Evolutionary conservation across 2,329 filamentous ascomycete species (phyloP).

Genomic region (Hypoxylon sp.): DNA sequence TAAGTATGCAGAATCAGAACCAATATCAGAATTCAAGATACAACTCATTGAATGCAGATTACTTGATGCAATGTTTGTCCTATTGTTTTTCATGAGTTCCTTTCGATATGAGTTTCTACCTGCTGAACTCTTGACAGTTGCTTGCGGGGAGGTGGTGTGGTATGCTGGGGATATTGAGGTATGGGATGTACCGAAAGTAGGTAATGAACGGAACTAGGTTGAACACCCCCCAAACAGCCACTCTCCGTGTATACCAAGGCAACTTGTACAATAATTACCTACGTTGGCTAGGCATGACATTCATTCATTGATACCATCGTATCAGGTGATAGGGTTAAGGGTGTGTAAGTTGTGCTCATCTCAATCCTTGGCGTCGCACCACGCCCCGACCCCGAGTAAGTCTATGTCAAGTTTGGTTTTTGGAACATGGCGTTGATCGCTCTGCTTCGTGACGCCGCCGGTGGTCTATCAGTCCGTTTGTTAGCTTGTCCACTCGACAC

Average conservation of each 20-base stretch:
- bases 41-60: conserved; percentile 28
- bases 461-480: not conserved
- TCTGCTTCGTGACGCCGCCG: not conserved
- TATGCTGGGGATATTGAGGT: no score
- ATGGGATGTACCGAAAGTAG: no score
- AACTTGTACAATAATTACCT: no score
- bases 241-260: no score
- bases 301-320: no score
- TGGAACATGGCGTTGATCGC: not conserved
- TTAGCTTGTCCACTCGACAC: not conserved
- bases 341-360: not conserved
- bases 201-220: no score
- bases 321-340: no score
- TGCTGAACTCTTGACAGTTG: not conserved
- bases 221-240: no score
- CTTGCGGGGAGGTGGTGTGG: not conserved
- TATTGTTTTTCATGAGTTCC: not conserved
- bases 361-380: conserved; percentile 5
- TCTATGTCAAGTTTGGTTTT: not conserved
- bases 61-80: conserved; percentile 13
- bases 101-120: not conserved
- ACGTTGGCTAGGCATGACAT: no score
- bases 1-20: conserved; percentile 25
- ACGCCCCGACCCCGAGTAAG: conserved; percentile 13
- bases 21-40: conserved; percentile 36